Percentiles rank a stretch among this genome's conserved stretches.
Evolutionary conservation across 2,329 filamentous ascomycete species (phyloP).

Genomic region (Didymosphaeria variabile): DNA sequence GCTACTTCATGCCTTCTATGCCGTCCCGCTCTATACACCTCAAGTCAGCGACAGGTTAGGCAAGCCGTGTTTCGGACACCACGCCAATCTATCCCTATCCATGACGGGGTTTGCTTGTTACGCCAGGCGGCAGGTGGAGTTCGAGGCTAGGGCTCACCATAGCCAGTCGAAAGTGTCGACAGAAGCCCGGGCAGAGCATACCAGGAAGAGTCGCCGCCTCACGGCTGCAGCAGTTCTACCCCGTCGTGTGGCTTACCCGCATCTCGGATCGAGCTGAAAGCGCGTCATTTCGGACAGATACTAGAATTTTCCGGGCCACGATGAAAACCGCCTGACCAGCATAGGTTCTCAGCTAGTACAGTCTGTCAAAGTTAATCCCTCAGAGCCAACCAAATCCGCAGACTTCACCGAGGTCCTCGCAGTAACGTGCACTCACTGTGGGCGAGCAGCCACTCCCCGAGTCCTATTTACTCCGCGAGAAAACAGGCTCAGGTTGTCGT

Average conservation of each 20-base stretch:
- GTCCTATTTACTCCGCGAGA: background rate
- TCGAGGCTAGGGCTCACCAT: background rate
- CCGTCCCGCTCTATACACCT: background rate
- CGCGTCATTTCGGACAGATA: background rate
- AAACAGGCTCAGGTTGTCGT: background rate
- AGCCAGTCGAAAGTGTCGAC: background rate
- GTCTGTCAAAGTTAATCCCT: background rate
- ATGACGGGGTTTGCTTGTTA: background rate
- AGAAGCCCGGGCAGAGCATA: background rate
- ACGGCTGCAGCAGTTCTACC: slow-evolving; percentile 1
- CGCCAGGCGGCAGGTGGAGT: background rate
- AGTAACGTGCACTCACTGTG: background rate
- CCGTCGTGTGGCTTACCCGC: slow-evolving; percentile 1
- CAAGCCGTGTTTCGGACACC: slow-evolving; percentile 3
- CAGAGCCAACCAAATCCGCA: slow-evolving; percentile 1
- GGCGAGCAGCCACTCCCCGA: background rate
- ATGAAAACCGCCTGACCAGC: background rate
- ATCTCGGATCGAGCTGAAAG: slow-evolving; percentile 2
- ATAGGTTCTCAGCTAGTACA: background rate
- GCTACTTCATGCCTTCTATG: background rate
- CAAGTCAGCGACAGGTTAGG: background rate
- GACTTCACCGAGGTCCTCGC: background rate
- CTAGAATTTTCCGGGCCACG: background rate
- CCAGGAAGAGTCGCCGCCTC: background rate
- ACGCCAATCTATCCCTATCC: slow-evolving; percentile 4